Evolutionary conservation across 495 filamentous ascomycete genomes (phyloP).

Genomic region (Xylaria castorea): DNA sequence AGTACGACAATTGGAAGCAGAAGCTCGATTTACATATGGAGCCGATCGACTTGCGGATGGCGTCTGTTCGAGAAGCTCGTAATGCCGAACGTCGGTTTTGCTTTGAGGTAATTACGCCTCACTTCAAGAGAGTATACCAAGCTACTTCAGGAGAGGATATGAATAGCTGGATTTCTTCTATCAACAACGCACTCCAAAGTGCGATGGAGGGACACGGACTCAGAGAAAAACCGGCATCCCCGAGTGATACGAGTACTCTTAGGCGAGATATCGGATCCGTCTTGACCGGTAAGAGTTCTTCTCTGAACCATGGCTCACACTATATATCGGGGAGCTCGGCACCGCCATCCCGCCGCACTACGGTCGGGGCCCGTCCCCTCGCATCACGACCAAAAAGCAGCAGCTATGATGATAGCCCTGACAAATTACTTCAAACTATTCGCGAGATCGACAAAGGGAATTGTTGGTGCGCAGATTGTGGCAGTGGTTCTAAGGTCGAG

Average conservation of each 20-base stretch:
- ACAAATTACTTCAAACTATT: constrained; percentile 82
- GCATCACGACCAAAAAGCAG: constrained; percentile 70
- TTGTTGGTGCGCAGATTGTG: constrained; percentile 93
- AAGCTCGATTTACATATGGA: constrained; percentile 97
- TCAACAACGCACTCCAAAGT: constrained; percentile 96
- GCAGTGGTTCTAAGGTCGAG: constrained; percentile 88
- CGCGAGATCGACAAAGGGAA: constrained; percentile 93
- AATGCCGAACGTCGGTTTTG: constrained; percentile 95
- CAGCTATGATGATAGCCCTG: constrained; percentile 78
- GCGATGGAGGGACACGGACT: constrained; percentile 83
- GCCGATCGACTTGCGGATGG: constrained; percentile 95
- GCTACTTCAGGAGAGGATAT: constrained; percentile 98
- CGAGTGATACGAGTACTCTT: constrained; percentile 60
- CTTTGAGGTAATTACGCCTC: constrained; percentile 97
- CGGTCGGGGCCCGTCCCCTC: constrained; percentile 82
- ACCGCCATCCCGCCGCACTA: constrained; percentile 75
- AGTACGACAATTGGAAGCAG: constrained; percentile 99
- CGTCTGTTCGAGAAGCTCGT: constrained; percentile 92
- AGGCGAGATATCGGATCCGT: constrained; percentile 88
- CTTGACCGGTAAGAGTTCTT: constrained; percentile 91
- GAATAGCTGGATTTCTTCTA: constrained; percentile 93
- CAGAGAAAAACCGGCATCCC: constrained; percentile 55
- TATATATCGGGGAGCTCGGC: constrained; percentile 62
- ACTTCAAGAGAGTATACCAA: constrained; percentile 96
- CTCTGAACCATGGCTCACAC: constrained; percentile 65